phyloP scores from a whole-genome alignment of 306 rosid genomes.

The Rosa multiflora region DNA sequence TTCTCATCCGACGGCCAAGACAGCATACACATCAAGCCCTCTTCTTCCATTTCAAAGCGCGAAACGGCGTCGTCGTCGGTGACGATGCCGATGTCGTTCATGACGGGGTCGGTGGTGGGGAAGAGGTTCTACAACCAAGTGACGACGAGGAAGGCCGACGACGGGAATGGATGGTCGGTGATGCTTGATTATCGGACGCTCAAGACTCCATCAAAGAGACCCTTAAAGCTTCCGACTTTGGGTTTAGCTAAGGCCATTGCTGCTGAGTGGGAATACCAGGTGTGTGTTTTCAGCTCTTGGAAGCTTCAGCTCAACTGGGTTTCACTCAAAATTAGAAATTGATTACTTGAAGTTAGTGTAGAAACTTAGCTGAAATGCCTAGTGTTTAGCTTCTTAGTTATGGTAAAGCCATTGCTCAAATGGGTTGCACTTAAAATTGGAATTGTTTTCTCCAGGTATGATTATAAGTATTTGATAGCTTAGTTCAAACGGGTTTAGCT shows the following conservation, averaged over 20 bases:
- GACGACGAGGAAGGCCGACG: constrained; percentile 68
- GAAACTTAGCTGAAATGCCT: not conserved
- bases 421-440: not conserved
- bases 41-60: constrained; percentile 9
- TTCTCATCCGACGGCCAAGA: constrained; percentile 53
- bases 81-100: constrained; percentile 89
- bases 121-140: constrained; percentile 75
- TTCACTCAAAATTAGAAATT: not conserved
- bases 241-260: constrained; percentile 82
- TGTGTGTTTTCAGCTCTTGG: constrained; percentile 2
- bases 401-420: not conserved
- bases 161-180: constrained; percentile 81
- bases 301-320: constrained; percentile 1
- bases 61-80: constrained; percentile 56
- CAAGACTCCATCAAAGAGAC: constrained; percentile 80
- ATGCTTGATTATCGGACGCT: constrained; percentile 92
- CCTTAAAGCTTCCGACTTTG: constrained; percentile 76
- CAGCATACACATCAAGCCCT: constrained; percentile 44
- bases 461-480: not conserved
- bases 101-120: constrained; percentile 92
- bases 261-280: constrained; percentile 98
- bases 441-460: not conserved
- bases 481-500: not conserved
- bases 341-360: not conserved
- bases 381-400: not conserved